Base-by-base conservation (phyloP, 208 protist genomes). In the Acanthamoeba quina region DNA sequence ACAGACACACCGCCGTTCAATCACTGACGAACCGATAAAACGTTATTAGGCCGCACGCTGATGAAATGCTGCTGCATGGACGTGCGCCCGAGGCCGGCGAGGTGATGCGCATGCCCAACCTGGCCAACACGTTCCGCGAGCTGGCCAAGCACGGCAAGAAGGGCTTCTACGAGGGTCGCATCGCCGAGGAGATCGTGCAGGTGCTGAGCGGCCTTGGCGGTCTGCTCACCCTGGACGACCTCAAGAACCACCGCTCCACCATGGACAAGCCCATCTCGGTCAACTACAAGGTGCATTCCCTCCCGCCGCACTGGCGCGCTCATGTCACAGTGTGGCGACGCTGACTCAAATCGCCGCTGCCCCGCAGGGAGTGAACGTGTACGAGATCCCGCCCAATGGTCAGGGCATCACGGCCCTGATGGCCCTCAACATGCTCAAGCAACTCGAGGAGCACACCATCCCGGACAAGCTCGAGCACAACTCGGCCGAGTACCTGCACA, bases 321-420 rank as follows among this genome's bases (percentile, higher is more conserved):
- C 19, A 47, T 44, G 44, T 17, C 31, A 83, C 6, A 1, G 64
- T 95, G 62, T 76, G 60, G 41, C 41, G 72, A 44, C 26, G 41
- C 17, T 26, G 64, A 34, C 15, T 7, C n/a, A n/a, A 9, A 11
- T 34, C n/a, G 24, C 54, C 21, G 54, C 54, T 5, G 1, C 11
- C 11, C n/a, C 2, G 21, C 24, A 93, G 15, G 93, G 86, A 7
- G 76, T 96, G 2, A 41, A 56, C 11, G 92, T 98, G 47, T 96
- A 72, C 37, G 97, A 98, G 94, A 82, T 95, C 9, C 97, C 97
- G 9, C 97, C 97, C 0, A 98, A 97, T 80, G 97, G 97, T 9
- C 96, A 98, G 70, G 97, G 96, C 91, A 62, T 98, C 26, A 95
- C 95, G 2, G 97, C 96, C 13, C 95, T 98, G 9, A 85, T 98